Conservation (phyloP, 2,329 filamentous ascomycete genomes). For the Plectosphaerella plurivora region DNA sequence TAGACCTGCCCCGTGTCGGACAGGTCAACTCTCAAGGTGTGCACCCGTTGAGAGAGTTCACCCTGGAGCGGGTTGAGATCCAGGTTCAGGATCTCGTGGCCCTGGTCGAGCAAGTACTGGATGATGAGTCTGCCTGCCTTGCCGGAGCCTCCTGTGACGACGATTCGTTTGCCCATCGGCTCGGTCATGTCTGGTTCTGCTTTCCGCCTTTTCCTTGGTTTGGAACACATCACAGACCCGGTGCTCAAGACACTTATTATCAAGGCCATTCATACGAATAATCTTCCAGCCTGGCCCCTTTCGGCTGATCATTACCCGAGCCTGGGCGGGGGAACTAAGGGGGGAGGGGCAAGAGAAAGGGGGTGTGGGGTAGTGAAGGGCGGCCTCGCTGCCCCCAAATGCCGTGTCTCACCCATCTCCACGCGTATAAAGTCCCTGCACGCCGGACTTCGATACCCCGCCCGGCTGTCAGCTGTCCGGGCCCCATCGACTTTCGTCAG, state of each 20-base stretch:
- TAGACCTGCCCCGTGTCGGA: conserved; percentile 30
- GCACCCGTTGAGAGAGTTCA: conserved; percentile 15
- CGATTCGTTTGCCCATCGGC: conserved; percentile 19
- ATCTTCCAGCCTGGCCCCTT: too few relatives aligned
- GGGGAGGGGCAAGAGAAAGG: too few relatives aligned
- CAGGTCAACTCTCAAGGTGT: conserved; percentile 27
- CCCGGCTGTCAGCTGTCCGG: background rate
- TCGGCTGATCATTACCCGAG: too few relatives aligned
- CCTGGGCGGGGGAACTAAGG: too few relatives aligned
- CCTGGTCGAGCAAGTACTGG: conserved; percentile 22
- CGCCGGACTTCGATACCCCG: background rate
- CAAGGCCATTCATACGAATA: too few relatives aligned
- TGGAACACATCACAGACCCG: too few relatives aligned
- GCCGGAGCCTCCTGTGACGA: conserved; percentile 29
- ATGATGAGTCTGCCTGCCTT: conserved; percentile 29
- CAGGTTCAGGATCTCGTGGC: conserved; percentile 29
- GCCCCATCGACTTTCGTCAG: too few relatives aligned
- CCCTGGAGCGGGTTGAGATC: conserved; percentile 24
- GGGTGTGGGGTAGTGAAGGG: too few relatives aligned
- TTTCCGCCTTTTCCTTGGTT: too few relatives aligned
- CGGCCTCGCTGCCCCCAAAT: too few relatives aligned
- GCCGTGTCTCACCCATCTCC: background rate
- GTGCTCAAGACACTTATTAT: too few relatives aligned
- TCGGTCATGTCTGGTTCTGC: too few relatives aligned
- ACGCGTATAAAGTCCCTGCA: background rate